Evolutionary conservation across 306 rosid species (phyloP).

Genomic region (Gleditsia sinensis): DNA sequence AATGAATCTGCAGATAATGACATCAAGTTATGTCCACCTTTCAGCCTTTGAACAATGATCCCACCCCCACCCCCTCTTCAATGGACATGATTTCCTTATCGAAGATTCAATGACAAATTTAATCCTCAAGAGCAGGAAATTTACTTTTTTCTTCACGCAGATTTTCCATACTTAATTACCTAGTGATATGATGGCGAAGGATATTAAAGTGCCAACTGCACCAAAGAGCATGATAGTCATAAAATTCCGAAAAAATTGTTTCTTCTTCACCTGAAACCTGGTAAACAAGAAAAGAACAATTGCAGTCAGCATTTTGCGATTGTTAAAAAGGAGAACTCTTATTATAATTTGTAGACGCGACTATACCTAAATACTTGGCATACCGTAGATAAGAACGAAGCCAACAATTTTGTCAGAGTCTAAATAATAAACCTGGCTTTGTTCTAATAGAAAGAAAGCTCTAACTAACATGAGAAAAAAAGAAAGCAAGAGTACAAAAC

Average conservation of each 20-base stretch:
- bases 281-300: constrained; percentile 25
- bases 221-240: constrained; percentile 92
- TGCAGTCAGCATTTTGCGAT: neutral
- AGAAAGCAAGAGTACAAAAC: constrained; percentile 10
- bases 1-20: neutral
- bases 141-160: neutral
- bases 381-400: neutral
- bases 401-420: constrained; percentile 2
- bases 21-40: neutral
- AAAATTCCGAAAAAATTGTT: constrained; percentile 90
- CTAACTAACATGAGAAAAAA: neutral
- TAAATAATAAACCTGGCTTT: neutral
- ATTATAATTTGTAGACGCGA: neutral
- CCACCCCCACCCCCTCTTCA: neutral
- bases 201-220: constrained; percentile 89
- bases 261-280: constrained; percentile 98
- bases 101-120: neutral
- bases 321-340: neutral
- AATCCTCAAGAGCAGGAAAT: neutral
- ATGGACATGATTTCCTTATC: neutral
- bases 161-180: constrained; percentile 48
- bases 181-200: constrained; percentile 82
- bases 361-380: neutral
- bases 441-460: neutral
- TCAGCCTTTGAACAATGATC: neutral